Evolutionary conservation across 1,139 yeast genomes (phyloP).

Genomic region (Kurtzmaniella quercitrusa): DNA sequence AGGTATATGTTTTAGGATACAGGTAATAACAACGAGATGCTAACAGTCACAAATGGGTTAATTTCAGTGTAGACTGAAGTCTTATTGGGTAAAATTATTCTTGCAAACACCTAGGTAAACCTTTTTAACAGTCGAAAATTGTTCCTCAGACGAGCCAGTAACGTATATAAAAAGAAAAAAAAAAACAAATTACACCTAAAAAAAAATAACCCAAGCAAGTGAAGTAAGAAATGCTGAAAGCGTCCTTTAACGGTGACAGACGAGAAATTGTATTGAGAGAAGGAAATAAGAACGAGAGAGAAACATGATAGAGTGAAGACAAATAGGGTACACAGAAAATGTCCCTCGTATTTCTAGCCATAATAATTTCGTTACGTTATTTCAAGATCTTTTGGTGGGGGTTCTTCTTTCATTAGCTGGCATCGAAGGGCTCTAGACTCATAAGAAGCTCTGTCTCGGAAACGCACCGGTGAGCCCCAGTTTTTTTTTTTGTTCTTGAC

Average conservation of each 20-base stretch:
- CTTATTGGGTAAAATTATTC: neutral
- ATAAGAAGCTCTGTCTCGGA: neutral
- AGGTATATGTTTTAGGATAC: neutral
- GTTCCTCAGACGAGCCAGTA: neutral
- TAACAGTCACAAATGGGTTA: slow-evolving; percentile 2
- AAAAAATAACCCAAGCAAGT: neutral
- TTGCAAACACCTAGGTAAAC: neutral
- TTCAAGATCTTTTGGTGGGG: no score
- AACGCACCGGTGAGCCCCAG: neutral
- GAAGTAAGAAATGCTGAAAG: neutral
- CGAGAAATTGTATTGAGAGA: no score
- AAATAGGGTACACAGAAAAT: no score
- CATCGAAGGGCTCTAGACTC: neutral
- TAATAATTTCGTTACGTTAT: no score
- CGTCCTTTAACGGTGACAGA: neutral
- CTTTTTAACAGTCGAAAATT: neutral
- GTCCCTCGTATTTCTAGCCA: no score
- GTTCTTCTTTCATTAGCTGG: no score
- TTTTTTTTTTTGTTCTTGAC: neutral
- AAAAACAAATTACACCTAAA: neutral
- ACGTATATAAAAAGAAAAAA: neutral
- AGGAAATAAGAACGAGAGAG: neutral
- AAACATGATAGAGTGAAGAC: neutral
- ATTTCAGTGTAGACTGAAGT: neutral
- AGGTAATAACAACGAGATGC: no score